Percentiles rank a stretch among this genome's conserved stretches.
Conservation (phyloP, 192 early-diverging fungal species). For the Diversispora epigaea region DNA sequence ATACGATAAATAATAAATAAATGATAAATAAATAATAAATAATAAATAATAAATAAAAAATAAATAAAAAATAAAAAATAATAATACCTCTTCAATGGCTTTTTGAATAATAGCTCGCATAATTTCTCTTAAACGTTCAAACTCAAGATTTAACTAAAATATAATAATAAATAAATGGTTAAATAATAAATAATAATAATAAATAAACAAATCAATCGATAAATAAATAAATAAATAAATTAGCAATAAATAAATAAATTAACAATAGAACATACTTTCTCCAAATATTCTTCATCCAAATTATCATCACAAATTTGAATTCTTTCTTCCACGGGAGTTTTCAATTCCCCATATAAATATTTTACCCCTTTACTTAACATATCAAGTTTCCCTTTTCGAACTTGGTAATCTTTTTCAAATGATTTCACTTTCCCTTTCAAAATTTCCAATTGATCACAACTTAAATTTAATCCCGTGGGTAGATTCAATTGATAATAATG, state of each 20-base stretch:
- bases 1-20: neutral
- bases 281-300: slow-evolving; percentile 28
- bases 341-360: slow-evolving; percentile 25
- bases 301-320: slow-evolving; percentile 1
- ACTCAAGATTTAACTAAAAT: slow-evolving; percentile 6
- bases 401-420: slow-evolving; percentile 21
- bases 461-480: slow-evolving; percentile 15
- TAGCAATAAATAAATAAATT: neutral
- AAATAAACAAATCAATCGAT: neutral
- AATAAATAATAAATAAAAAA: neutral
- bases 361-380: neutral
- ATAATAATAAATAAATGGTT: neutral
- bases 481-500: slow-evolving; percentile 22
- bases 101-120: slow-evolving; percentile 28
- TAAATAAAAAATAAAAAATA: neutral
- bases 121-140: slow-evolving; percentile 22
- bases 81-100: slow-evolving; percentile 27
- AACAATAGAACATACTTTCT: neutral
- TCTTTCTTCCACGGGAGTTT: slow-evolving; percentile 10
- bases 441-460: neutral
- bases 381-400: neutral
- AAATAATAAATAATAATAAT: neutral
- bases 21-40: neutral
- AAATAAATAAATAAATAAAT: neutral
- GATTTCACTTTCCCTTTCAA: neutral